Base-by-base conservation (phyloP, 2,329 filamentous ascomycete genomes). In the Penicillium sp. region DNA sequence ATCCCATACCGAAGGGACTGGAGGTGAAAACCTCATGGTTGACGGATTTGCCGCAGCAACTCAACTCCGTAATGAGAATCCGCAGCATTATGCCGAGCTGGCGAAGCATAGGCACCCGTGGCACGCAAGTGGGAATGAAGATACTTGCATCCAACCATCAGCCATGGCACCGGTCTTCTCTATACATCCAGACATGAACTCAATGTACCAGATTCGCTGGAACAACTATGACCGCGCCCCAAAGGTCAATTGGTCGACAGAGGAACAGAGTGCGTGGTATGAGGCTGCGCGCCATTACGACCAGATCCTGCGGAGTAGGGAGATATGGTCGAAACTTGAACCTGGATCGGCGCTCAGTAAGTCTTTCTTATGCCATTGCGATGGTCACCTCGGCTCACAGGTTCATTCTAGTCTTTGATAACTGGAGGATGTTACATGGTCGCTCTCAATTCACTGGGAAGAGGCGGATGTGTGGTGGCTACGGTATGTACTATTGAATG, bases 381-480 rank as follows among this genome's bases (percentile, higher is more conserved):
- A 35, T 28, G 8, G 4, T 7, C 6, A 11, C 19, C 29, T 45
- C 44, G 7, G 41, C 37, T 27, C 41, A 30, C 36, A 37, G 19
- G 16, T 44, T 27, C 47, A 39, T 35, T 40, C 10, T 59, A 88
- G 87, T 97, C 39, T 96, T 99, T 68, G 89, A 99, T 66, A 97
- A 99, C 64, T 96, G 92, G 90, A 81, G 93, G 51, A 87, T 96
- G 29, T 73, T 97, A 59, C 93, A 99, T 69, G 93, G 92, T 1
- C 78, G 93, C 60, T 84, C 84, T 43, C 81, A 81, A 0, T 99
- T 97, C 64, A 86, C 84, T 5, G 93, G 93, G 1, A 83, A 87
- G 64, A 78, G 93, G 58, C 83, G 91, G 58, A 88, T 99, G 64
- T 96, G 91, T 68, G 93, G 93, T 52, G 92, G 82, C 9, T 97